Conservation (phyloP, 805 yeast genomes). For the Kluyveromyces dobzhanskii region DNA sequence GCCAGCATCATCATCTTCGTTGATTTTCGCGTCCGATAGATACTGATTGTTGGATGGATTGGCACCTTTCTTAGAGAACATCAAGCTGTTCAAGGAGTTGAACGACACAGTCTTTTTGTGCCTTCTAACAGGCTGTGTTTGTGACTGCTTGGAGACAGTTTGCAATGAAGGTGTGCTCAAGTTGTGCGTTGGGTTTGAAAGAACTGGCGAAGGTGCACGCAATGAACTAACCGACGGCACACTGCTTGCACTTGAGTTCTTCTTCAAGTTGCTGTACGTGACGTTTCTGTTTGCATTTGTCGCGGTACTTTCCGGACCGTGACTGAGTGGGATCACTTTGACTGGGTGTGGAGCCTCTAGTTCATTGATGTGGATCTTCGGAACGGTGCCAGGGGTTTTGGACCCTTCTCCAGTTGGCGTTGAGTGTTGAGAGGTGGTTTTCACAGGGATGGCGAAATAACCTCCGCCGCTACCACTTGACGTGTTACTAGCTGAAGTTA, state of each 20-base stretch:
- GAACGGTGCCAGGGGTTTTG: conserved; percentile 8
- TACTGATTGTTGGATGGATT: conserved; percentile 16
- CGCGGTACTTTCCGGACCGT: conserved; percentile 4
- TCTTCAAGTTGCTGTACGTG: conserved; percentile 10
- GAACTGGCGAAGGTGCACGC: conserved; percentile 4
- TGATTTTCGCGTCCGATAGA: conserved; percentile 24
- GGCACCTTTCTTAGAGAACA: conserved; percentile 26
- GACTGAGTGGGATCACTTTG: not conserved
- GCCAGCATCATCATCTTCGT: conserved; percentile 20
- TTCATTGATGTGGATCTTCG: conserved; percentile 16
- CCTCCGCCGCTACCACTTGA: conserved; percentile 27
- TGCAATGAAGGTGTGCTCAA: conserved; percentile 6
- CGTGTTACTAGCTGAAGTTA: conserved; percentile 19
- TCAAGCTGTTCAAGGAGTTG: conserved; percentile 27
- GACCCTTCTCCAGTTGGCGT: conserved; percentile 12
- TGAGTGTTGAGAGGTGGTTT: conserved; percentile 14
- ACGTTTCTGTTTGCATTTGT: conserved; percentile 2
- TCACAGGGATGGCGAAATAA: conserved; percentile 29
- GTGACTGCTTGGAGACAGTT: not conserved
- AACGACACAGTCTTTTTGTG: conserved; percentile 30
- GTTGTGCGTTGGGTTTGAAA: conserved; percentile 4
- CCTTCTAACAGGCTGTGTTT: conserved; percentile 24
- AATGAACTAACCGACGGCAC: conserved; percentile 6
- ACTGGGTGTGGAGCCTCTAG: conserved; percentile 10
- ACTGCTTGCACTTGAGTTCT: conserved; percentile 9